Base-by-base conservation (phyloP, 2,329 filamentous ascomycete genomes). In the Fusarium hainanense region DNA sequence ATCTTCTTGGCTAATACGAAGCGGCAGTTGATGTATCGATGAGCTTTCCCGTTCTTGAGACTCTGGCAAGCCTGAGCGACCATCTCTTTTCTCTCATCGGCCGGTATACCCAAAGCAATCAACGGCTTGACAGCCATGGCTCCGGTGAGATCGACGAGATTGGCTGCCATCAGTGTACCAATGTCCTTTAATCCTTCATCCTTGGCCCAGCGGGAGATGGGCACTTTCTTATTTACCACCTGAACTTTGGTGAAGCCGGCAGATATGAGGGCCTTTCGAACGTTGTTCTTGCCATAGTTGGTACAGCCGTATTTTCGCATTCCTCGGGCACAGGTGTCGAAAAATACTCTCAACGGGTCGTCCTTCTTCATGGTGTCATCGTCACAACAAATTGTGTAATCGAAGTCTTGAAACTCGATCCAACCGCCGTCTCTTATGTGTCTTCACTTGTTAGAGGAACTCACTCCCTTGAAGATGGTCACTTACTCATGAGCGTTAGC, bases 351-450 rank as follows among this genome's bases (percentile, higher is more conserved):
- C 37, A 84, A 70, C 5, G 79, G 76, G 46, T 84, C 79, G 54
- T 83, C 77, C 5, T 77, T 71, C 3, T 74, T 71, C 79, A 85
- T 83, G 12, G 82, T 82, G 43, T 74, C 79, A 55, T 85, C 82
- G 63, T 85, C 83, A 64, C 80, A 85, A 28, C 77, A 74, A 14
- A 83, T 77, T 25, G 75, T 75, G 14, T 78, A 78, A 46, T 82
- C 78, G 30, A 84, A 77, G 54, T 86, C 85, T 23, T 85, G 83
- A 42, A 85, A 81, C 66, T 87, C 85, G 37, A 87, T 77, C 82
- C 84, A 86, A 47, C 84, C 85, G n/a, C 85, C 85, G 1, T 80
- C 79, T 43, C 76, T 79, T 13, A 85, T 69, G 58, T 85, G 77
- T 12, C 80, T 83, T 32, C 46, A 48, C 27, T 60, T 59, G 54